Evolutionary conservation across 2,329 filamentous ascomycete species (phyloP), one percentile per base, ranked within the genome.

Genomic region (Aspergillus sp.): DNA sequence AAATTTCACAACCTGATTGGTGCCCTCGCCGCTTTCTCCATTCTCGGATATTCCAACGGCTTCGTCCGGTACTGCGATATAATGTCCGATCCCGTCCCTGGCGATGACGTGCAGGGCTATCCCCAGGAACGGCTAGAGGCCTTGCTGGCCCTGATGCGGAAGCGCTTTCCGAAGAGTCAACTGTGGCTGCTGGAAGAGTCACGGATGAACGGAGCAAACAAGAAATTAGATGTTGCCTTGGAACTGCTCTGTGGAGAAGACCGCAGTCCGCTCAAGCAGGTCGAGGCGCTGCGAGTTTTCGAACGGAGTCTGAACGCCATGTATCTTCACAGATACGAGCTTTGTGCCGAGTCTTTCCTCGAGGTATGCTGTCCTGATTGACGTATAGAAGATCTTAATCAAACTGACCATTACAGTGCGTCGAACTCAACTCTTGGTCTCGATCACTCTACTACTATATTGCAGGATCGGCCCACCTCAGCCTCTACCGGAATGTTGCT

Each of bases 131-230:
- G 87, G 61, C 90, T 93, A 64, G 79, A 82, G 52, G 80, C 78
- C 2, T 81, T 98, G 1, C 83, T 98, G 1, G 79, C 79, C 0
- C 84, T 88, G 28, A 95, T 97, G 90, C 85, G 91, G 48, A 70
- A 78, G 21, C 86, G 89, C 2, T 97, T 96, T 70, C 92, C 93
- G 0, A 86, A 91, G 55, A 93, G 90, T 51, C 85, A 89, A 49
- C 83, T 98, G 9, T 99, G 94, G 94, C 82, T 89, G 15, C 81
- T 98, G 2, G 94, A 98, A 75, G 91, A 97, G 78, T 90, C 92
- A 0, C 85, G 93, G 25, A 88, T 92, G 81, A 78, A 88, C 28
- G 87, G 89, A 7, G 87, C 87, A 38, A 86, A 89, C 55, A 85
- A 85, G 39, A 79, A 89, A 50, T 79, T 97, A 0, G 80, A 86